Base-by-base conservation (phyloP, 2,329 filamentous ascomycete species). In the Sarocladium strictum region DNA sequence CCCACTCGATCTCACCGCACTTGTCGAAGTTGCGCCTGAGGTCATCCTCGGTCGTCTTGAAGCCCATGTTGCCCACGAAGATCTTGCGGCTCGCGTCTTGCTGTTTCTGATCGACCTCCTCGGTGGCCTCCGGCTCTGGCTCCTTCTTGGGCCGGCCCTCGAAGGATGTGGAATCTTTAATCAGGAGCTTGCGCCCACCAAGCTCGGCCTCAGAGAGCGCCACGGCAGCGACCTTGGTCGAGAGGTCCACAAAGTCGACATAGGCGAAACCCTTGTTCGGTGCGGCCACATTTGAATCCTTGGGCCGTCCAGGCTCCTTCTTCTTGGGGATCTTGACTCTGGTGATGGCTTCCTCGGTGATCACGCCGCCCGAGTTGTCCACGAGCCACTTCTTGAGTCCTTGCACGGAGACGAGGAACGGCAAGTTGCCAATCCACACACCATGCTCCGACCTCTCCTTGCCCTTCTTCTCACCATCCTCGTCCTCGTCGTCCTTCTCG, bases 201-300 rank as follows among this genome's bases (percentile, higher is more conserved):
- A 96, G 75, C 53, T 91, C 81, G 40, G 85, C 88, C 71, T 99
- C 94, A n/a, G 89, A 95, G 38, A 97, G 76, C 2, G 84, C 86
- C 59, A 97, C 80, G 47, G 91, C 92, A n/a, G 86, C 83, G 32
- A 90, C 76, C 64, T 91, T 81, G 41, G 85, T 81, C n/a, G 72
- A 73, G 38, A 86, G 80, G 23, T 80, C 86, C 45, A 83, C 76
- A 66, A 99, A 96, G 68, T 99, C 95, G 59, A 99, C 85, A 66
- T 99, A 99, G 54, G 94, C 94, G 67, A 97, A 99, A 15, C 94
- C 95, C 71, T 88, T 93, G 75, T 97, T 99, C n/a, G 59, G 55
- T 3, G 68, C 63, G 15, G 32, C 29, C 3, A 40, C 7, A 19
- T 40, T 40, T n/a, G 32, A 38, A 11, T 53, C 50, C 56, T 68